Evolutionary conservation across 2,329 filamentous ascomycete genomes (phyloP), one percentile per base, ranked within the genome.

Genomic region (Botrytis deweyae): DNA sequence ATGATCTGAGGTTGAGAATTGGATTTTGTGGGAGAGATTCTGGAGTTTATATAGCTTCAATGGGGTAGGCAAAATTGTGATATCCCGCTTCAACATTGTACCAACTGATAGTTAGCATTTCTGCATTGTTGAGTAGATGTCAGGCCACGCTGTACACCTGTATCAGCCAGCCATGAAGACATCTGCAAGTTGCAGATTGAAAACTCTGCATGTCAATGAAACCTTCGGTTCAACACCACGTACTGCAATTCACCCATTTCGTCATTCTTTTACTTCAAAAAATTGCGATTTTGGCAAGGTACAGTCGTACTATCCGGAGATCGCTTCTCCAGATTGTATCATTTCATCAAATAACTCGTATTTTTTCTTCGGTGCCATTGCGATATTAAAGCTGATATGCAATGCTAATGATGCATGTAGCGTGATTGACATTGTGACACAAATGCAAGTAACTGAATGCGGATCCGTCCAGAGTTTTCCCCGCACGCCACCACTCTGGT

Each of bases 21-120:
- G 36, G 4, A 12, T 62, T 62, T 0, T 12, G n/a, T 25, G 1
- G 14, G 29, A 65, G 22, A 33, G 46, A 29, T 63, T 52, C 42
- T 71, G 33, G 25, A 14, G 61, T 65, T 65, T 72, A 72, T 72
- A 72, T 72, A 72, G 55, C 46, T 65, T 12, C 9, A 44, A 65
- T 55, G 46, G 10, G 10, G 46, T 20, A 44, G 36, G 14, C 4
- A 36, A 42, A 46, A 52, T 52, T 9, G 4, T 42, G 36, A 65
- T 58, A 72, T 58, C 12, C 8, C 18, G 4, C 58, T 72, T 63
- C 61, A 58, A 42, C 36, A 72, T 44, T 36, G 22, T 18, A 33
- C 36, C 44, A 52, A 65, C 46, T 9, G 44, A 42, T 33, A 29
- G 33, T 52, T 42, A 44, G 46, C 9, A 65, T 33, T 55, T 8